Evolutionary conservation across 495 filamentous ascomycete species (phyloP).

Genomic region (Melanomma pulvis-pyrius): DNA sequence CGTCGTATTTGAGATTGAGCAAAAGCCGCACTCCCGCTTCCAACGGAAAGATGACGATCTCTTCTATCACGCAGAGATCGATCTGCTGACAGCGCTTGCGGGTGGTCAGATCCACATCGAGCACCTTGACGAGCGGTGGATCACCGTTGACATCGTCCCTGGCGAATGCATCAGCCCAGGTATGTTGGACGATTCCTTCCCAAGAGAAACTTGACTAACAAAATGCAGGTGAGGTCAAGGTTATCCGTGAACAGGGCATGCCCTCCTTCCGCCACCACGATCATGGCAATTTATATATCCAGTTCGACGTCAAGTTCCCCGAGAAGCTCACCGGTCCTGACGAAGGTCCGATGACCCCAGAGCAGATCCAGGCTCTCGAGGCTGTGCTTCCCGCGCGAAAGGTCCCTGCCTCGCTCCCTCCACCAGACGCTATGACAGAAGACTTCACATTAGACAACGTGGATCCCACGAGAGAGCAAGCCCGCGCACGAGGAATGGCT

Average conservation of each 20-base stretch:
- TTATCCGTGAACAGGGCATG: constrained; percentile 97
- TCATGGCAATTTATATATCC: constrained; percentile 93
- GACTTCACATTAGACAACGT: constrained; percentile 82
- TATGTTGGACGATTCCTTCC: constrained; percentile 55
- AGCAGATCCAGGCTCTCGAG: constrained; percentile 66
- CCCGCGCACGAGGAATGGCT: constrained; percentile 69
- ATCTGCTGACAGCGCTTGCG: constrained; percentile 91
- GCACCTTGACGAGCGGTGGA: constrained; percentile 96
- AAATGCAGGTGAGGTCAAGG: constrained; percentile 79
- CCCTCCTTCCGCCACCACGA: constrained; percentile 95
- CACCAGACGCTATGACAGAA: constrained; percentile 80
- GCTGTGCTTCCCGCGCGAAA: constrained; percentile 75
- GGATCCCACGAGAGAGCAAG: constrained; percentile 70
- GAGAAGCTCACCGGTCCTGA: constrained; percentile 45
- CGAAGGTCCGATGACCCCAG: constrained; percentile 59
- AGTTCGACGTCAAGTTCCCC: constrained; percentile 98
- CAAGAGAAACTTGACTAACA: constrained; percentile 33
- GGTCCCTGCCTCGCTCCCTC: constrained; percentile 62
- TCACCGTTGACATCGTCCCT: constrained; percentile 85
- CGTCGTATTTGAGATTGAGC: constrained; percentile 96
- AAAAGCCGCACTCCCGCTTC: constrained; percentile 95
- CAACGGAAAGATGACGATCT: constrained; percentile 95
- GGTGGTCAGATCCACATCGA: constrained; percentile 88
- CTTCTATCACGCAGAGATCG: constrained; percentile 93
- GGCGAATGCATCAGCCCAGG: constrained; percentile 93